Base-by-base conservation (phyloP, 1,284 basidiomycete species). In the Pseudozyma tsukubaensis region DNA sequence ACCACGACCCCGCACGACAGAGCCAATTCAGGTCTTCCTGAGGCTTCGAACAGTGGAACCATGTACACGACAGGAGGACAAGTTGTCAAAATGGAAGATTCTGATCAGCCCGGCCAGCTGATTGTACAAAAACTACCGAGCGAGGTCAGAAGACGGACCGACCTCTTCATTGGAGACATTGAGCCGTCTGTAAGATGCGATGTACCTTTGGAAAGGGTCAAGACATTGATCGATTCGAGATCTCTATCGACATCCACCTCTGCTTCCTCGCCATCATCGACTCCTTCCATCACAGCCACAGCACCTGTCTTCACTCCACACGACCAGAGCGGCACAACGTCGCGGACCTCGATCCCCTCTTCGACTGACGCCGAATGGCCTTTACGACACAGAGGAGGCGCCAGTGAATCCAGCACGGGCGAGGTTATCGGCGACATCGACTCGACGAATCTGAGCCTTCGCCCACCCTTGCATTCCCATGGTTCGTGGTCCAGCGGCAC, bases 181-280 rank as follows among this genome's bases (percentile, higher is more conserved):
- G 51, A 67, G 42, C 32, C 57, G 14, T 40, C 55, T 1, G 62
- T 72, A 16, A 63, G 59, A 43, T 59, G 55, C 43, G 69, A 72
- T 45, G 59, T 72, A 11, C 56, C 69, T 2, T 44, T 67, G 19
- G 63, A 66, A 11, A 24, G 29, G 37, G 62, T 72, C 18, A 36
- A 52, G 13, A 54, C 21, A 34, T 21, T 60, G 16, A 50, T 72
- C 48, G 59, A 72, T 29, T 59, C 69, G n/a, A 54, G 32, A 21
- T 18, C 12, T 3, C 21, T 43, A 19, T 45, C 50, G 24, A 44
- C 61, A 13, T 61, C 62, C 14, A 52, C 49, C 2, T 61, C 68
- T 24, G 48, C 49, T 19, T 56, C 60, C 1, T 57, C 68, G 21
- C 51, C 50, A 1, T 64, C 68, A 1, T 61, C 58, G 10, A 49